phyloP scores from a whole-genome alignment of 2,329 filamentous ascomycete genomes.

The Nemania diffusa region DNA sequence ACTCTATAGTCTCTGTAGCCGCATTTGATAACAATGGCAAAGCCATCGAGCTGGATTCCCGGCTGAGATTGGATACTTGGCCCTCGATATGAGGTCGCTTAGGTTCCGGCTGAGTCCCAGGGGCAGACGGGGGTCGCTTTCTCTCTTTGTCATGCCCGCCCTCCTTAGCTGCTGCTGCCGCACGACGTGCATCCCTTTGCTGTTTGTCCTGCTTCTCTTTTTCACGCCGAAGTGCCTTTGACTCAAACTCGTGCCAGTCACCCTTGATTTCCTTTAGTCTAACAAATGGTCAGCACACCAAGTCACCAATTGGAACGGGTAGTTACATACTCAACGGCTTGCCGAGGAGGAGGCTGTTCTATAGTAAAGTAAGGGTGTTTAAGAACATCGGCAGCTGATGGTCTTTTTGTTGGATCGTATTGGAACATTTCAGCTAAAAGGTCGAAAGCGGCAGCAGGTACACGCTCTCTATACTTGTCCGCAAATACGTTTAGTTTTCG shows the following conservation, averaged over 20 bases:
- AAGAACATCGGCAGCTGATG: slow-evolving; percentile 84
- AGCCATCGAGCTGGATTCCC: slow-evolving; percentile 29
- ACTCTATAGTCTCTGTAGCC: slow-evolving; percentile 14
- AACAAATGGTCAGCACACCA: slow-evolving; percentile 47
- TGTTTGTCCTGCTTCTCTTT: slow-evolving; percentile 79
- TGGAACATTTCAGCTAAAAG: slow-evolving; percentile 85
- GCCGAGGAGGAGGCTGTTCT: slow-evolving; percentile 80
- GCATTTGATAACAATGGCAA: slow-evolving; percentile 16
- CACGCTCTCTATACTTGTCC: slow-evolving; percentile 80
- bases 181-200: slow-evolving; percentile 63
- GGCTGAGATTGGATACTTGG: slow-evolving; percentile 28
- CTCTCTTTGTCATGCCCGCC: slow-evolving; percentile 48
- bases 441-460: slow-evolving; percentile 85
- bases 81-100: slow-evolving; percentile 47
- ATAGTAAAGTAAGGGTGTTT: slow-evolving; percentile 87
- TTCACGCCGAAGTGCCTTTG: slow-evolving; percentile 91
- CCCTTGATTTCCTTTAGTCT: slow-evolving; percentile 84
- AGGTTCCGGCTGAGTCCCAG: slow-evolving; percentile 42
- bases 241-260: slow-evolving; percentile 99
- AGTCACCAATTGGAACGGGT: background rate
- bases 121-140: slow-evolving; percentile 42
- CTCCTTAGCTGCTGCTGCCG: slow-evolving; percentile 55
- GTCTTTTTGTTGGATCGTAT: slow-evolving; percentile 86
- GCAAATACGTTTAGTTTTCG: slow-evolving; percentile 80
- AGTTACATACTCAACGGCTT: slow-evolving; percentile 80